Evolutionary conservation across 495 filamentous ascomycete genomes (phyloP).

Genomic region (Aspergillus heteromorphus): DNA sequence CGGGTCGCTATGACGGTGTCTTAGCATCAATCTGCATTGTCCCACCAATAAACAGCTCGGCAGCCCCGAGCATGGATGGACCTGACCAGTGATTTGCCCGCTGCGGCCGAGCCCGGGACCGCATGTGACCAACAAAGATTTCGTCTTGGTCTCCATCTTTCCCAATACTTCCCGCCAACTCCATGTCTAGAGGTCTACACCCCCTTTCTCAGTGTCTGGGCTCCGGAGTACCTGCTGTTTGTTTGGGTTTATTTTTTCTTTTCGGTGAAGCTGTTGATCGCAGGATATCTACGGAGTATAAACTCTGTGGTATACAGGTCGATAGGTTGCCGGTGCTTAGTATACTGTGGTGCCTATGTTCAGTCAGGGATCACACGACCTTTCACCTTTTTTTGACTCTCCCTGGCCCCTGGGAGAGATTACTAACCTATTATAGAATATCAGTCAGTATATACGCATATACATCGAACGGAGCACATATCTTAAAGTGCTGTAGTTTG

Average conservation of each 20-base stretch:
- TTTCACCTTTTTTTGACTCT: no score
- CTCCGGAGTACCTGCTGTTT: neutral
- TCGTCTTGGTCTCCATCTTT: constrained; percentile 6
- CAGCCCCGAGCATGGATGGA: constrained; percentile 11
- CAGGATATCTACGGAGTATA: no score
- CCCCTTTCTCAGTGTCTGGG: neutral
- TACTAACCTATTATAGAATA: no score
- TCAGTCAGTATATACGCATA: no score
- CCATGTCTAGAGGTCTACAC: neutral
- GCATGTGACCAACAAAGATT: constrained; percentile 38
- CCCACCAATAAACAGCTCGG: constrained; percentile 36
- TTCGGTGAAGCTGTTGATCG: no score
- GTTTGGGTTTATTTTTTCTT: neutral
- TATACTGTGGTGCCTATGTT: no score
- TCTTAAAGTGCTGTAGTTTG: no score
- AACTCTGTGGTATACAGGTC: no score
- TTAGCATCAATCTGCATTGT: constrained; percentile 18
- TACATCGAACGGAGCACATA: no score
- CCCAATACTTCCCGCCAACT: neutral
- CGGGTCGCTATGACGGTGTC: constrained; percentile 25
- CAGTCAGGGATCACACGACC: no score
- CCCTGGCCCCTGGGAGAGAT: no score
- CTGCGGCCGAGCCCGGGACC: constrained; percentile 14
- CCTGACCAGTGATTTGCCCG: constrained; percentile 1
- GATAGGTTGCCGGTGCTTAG: no score